Percentiles rank a stretch among this genome's conserved stretches.
Conservation (phyloP, 2,329 filamentous ascomycete genomes). For the Beauveria medogensis region DNA sequence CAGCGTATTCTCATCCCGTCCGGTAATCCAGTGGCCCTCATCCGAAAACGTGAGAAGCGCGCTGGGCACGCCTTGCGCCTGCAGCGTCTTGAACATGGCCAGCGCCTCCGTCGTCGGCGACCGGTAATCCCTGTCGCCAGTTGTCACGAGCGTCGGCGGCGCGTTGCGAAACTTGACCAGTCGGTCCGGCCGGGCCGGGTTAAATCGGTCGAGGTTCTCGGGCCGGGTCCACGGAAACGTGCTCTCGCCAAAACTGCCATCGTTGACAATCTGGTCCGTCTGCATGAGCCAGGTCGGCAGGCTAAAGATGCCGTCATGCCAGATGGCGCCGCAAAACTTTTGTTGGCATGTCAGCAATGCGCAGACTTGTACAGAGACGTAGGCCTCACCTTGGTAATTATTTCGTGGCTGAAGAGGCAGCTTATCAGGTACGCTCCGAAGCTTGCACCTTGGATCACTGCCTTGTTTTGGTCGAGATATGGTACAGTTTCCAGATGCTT, state of each 20-base stretch:
- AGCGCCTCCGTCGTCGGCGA: slow-evolving; percentile 43
- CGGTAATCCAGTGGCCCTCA: slow-evolving; percentile 63
- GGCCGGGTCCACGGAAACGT: slow-evolving; percentile 35
- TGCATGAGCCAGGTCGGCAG: slow-evolving; percentile 22
- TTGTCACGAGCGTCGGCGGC: slow-evolving; percentile 63
- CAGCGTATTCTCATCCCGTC: slow-evolving; percentile 55
- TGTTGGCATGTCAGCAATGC: neutral
- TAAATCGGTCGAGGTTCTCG: slow-evolving; percentile 41
- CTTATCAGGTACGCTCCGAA: slow-evolving; percentile 56
- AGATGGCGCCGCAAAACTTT: slow-evolving; percentile 28
- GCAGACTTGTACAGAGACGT: too few species aligned
- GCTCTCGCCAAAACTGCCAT: slow-evolving; percentile 35
- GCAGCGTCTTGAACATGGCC: slow-evolving; percentile 64
- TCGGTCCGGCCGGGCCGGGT: slow-evolving; percentile 36
- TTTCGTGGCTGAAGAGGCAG: slow-evolving; percentile 46
- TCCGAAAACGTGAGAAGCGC: slow-evolving; percentile 66
- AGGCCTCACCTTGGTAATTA: slow-evolving; percentile 33
- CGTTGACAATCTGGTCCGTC: slow-evolving; percentile 17
- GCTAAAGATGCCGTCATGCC: slow-evolving; percentile 39
- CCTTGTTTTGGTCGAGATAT: slow-evolving; percentile 45
- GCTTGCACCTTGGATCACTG: slow-evolving; percentile 43
- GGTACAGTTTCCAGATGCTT: slow-evolving; percentile 41
- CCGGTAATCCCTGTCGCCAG: slow-evolving; percentile 62
- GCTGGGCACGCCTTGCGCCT: slow-evolving; percentile 58
- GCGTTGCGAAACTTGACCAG: slow-evolving; percentile 51